Base-by-base conservation (phyloP, 306 rosid genomes). In the Vicia faba region DNA sequence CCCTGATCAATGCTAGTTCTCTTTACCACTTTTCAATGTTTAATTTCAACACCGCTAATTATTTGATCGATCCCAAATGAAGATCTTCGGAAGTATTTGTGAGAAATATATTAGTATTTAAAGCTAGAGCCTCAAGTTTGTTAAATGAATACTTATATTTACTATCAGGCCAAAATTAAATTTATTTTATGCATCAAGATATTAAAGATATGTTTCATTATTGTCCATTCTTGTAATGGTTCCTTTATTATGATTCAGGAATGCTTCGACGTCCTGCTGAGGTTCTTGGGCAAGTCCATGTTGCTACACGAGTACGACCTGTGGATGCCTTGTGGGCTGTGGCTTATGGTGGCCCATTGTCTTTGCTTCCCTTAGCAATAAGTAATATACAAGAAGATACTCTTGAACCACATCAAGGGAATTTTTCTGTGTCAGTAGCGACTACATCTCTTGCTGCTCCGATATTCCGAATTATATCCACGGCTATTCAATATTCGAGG, bases 211-310 rank as follows among this genome's bases (percentile, higher is more conserved):
- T 67, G 75, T 67, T 68, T 64, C 19, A 20, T 53, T 57, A 14
- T 65, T 74, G 61, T 76, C 64, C 73, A 46, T 66, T 72, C 58
- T 55, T 55, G 64, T 68, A 76, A 48, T 56, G 38, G 67, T 61
- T 43, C 39, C 35, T 73, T 62, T 79, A 7, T 79, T 28, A 50
- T 79, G 57, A 74, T 83, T 72, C 84, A 93, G 99, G 99, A 68
- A 48, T 69, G 69, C 86, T 82, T 60, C 89, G 97, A 68, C 89
- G 99, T 76, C 97, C 99, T 12, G 99, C 99, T 59, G 99, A 87
- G 87, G 92, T 90, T 64, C 99, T 93, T 62, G 99, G 99, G 75
- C 99, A 90, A 84, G 96, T 93, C 70, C 88, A 93, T 75, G 91
- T 90, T 85, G 96, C 96, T 38, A 80, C 84, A 45, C 82, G 99